Percentiles rank a stretch among this genome's conserved stretches.
These are phyloP conservation scores for Spatholobus suberectus DNA, from an alignment of 306 rosid genomes.

Conservation along the genomic window DNA sequence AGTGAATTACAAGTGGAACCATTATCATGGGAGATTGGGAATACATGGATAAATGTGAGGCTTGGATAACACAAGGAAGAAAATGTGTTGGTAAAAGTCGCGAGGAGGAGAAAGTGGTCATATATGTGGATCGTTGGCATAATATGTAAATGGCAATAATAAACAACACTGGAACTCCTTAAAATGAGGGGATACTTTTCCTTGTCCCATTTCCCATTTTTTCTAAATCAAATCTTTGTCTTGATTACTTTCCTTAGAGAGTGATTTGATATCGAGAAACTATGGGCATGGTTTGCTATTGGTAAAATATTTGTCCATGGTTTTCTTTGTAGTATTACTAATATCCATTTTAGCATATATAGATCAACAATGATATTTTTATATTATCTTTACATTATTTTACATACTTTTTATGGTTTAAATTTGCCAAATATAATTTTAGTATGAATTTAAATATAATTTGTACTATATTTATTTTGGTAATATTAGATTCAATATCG, in stretches of 20 bases:
- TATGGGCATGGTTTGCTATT: not conserved
- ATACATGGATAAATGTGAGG: not conserved
- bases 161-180: constrained; percentile 3
- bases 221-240: not conserved
- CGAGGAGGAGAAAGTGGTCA: not conserved
- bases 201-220: not conserved
- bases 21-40: not conserved
- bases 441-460: no score
- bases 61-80: not conserved
- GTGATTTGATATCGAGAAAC: not conserved
- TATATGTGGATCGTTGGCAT: not conserved
- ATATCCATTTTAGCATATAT: not conserved
- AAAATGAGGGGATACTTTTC: constrained; percentile 6
- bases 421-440: no score
- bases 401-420: no score
- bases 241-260: constrained; percentile 15
- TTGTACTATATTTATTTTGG: no score
- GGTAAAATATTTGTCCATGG: constrained; percentile 13
- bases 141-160: not conserved
- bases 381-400: no score
- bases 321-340: not conserved
- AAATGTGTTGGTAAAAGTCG: not conserved
- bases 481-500: no score
- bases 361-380: not conserved
- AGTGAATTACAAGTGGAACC: constrained; percentile 6